Conservation (phyloP, 1,284 basidiomycete species). For the Paramarasmius palmivorus region DNA sequence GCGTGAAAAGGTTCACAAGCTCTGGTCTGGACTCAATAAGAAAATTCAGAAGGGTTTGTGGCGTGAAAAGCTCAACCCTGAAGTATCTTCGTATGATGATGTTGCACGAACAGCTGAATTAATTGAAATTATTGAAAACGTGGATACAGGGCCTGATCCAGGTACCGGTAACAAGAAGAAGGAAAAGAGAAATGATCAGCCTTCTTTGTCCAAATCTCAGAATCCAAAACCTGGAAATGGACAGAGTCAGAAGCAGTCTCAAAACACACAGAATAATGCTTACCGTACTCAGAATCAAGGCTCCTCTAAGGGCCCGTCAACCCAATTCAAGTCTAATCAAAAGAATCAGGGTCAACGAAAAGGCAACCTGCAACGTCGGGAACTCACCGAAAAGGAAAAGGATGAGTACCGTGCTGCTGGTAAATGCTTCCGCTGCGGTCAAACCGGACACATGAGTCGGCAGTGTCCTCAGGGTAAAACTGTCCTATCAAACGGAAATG, state of each 20-base stretch:
- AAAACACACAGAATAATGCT: too few species aligned
- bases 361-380: too few species aligned
- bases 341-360: too few species aligned
- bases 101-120: constrained; percentile 6
- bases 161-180: neutral
- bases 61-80: constrained; percentile 13
- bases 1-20: constrained; percentile 17
- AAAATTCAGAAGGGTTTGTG: constrained; percentile 14
- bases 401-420: constrained; percentile 16
- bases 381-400: constrained; percentile 17
- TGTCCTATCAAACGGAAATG: constrained; percentile 6
- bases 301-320: neutral
- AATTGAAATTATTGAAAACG: constrained; percentile 13
- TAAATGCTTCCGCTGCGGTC: constrained; percentile 20
- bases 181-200: too few species aligned
- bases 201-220: too few species aligned
- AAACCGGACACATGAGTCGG: constrained; percentile 17
- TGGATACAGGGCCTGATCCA: neutral
- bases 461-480: constrained; percentile 20
- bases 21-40: constrained; percentile 22
- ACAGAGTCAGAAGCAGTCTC: too few species aligned
- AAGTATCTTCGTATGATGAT: constrained; percentile 6
- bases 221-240: too few species aligned
- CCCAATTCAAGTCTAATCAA: neutral
- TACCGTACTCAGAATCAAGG: too few species aligned